Evolutionary conservation across 1,284 basidiomycete species (phyloP), one percentile per base, ranked within the genome.

Genomic region (Ustanciosporium gigantosporum): DNA sequence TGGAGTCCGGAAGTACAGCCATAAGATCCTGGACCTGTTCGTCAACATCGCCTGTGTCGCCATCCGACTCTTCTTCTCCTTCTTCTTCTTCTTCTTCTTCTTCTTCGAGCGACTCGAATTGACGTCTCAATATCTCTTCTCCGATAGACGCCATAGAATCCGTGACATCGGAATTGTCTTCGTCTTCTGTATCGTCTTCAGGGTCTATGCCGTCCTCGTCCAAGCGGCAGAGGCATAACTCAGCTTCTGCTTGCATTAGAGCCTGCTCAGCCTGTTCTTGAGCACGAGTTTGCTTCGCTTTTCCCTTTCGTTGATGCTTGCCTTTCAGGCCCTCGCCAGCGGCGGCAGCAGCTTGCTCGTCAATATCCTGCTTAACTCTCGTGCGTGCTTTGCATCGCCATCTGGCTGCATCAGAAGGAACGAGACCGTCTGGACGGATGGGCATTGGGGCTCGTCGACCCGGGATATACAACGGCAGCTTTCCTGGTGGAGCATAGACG

Each of bases 391-490:
- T 62, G 23, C 61, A 40, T 15, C 70, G 50, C 74, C 73, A 77
- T 24, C 59, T 43, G 9, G 70, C 73, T 11, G 74, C 69, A 37
- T 77, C 73, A 5, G 61, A 41, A n/a, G 50, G 58, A 16, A 70
- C 56, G 6, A 77, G 51, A 4, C 75, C 75, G 25, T 77, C 75
- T 5, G 70, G 43, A 22, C 72, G 70, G 16, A 72, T 53, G 17
- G 52, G 40, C 19, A 59, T 45, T 31, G 40, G 53, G 11, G 35
- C 41, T 32, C 40, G 45, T 13, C 42, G 50, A 14, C 41, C 48
- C 2, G 51, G 60, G 3, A 59, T 36, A 22, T 66, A 56, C 23
- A 44, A 41, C 6, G 64, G 58, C 5, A 62, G 41, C 15, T 56
- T 29, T 22, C 52, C 66, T 9, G 52, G 64, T 21, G 59, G 59